Percentiles rank a stretch among this genome's conserved stretches.
Evolutionary conservation across 2,329 filamentous ascomycete genomes (phyloP).

Genomic region (Madurella mycetomatis): DNA sequence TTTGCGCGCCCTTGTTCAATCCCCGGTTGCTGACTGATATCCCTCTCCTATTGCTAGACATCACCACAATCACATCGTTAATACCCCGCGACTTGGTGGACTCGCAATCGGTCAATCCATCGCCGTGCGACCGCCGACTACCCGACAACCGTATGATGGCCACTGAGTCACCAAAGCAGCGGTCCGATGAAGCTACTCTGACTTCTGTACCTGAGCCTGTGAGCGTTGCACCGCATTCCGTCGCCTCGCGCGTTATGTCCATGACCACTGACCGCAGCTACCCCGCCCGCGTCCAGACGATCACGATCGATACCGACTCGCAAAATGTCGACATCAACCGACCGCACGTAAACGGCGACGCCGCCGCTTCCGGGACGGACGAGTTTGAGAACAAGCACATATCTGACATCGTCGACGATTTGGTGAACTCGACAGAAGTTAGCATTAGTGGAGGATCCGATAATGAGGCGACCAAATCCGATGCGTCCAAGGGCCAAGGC

Average conservation of each 20-base stretch:
- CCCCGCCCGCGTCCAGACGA: slow-evolving; percentile 27
- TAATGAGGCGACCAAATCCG: slow-evolving; percentile 63
- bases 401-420: slow-evolving; percentile 53
- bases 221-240: slow-evolving; percentile 28
- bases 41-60: slow-evolving; percentile 4
- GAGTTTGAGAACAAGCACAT: slow-evolving; percentile 56
- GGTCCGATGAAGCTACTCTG: slow-evolving; percentile 51
- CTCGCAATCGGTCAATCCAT: slow-evolving; percentile 17
- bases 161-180: slow-evolving; percentile 55
- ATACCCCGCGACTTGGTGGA: slow-evolving; percentile 19
- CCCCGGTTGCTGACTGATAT: slow-evolving; percentile 7
- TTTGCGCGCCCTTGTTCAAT: background rate
- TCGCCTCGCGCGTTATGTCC: slow-evolving; percentile 6
- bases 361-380: slow-evolving; percentile 36
- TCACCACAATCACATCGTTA: slow-evolving; percentile 1
- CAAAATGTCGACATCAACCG: slow-evolving; percentile 45
- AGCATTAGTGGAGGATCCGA: slow-evolving; percentile 73
- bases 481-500: slow-evolving; percentile 50
- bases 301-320: slow-evolving; percentile 36
- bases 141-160: slow-evolving; percentile 53
- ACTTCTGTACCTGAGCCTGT: slow-evolving; percentile 44
- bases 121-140: slow-evolving; percentile 16
- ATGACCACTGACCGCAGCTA: slow-evolving; percentile 27
- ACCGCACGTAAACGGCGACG: slow-evolving; percentile 46
- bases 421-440: slow-evolving; percentile 58